phyloP scores from a whole-genome alignment of 441 rosid genomes.

The Erodium moschatum region DNA sequence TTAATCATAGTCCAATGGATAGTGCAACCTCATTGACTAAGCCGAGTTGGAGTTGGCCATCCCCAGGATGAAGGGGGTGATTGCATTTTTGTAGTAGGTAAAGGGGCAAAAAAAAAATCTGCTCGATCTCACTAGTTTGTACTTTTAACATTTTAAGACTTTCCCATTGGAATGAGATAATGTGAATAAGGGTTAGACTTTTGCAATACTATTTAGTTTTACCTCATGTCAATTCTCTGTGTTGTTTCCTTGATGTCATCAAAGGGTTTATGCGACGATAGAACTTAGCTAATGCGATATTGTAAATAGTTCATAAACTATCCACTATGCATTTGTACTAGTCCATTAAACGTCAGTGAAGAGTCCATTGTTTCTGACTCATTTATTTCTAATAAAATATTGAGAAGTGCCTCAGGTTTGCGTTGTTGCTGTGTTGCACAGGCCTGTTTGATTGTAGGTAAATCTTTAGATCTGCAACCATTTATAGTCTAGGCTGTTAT shows the following conservation, averaged over 20 bases:
- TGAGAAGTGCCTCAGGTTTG: background rate
- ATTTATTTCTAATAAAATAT: background rate
- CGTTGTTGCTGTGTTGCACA: background rate
- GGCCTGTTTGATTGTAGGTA: background rate
- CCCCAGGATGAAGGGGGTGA: background rate
- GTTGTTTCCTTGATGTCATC: slow-evolving; percentile 1
- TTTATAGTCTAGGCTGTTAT: too few relatives aligned
- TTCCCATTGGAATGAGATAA: background rate
- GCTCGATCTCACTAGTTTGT: background rate
- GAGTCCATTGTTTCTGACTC: background rate
- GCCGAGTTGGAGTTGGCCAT: background rate
- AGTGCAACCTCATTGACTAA: background rate
- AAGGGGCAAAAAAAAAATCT: background rate
- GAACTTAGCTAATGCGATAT: background rate
- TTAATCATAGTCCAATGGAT: background rate
- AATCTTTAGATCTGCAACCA: background rate
- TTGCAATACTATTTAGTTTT: background rate
- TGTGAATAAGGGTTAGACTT: background rate
- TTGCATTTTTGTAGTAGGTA: background rate
- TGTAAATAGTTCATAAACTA: background rate
- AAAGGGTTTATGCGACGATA: background rate
- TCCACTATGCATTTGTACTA: background rate
- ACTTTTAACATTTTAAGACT: background rate
- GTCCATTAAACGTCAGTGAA: background rate
- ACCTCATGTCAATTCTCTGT: background rate